Evolutionary conservation across 805 yeast species (phyloP).

Genomic region (Blastobotrys americana): DNA sequence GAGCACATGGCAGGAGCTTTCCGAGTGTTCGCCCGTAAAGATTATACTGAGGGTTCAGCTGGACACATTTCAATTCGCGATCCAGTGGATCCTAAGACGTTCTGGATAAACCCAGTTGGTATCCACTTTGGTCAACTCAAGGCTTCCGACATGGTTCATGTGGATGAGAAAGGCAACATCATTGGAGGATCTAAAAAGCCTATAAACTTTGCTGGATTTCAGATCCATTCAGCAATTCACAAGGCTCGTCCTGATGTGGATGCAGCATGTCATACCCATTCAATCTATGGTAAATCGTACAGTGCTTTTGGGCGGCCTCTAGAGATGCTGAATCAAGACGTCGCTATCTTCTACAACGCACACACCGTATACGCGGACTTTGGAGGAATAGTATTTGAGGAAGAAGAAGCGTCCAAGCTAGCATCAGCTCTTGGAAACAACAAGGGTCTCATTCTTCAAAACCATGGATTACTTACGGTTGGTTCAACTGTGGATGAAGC

Average conservation of each 20-base stretch:
- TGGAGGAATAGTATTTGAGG: conserved; percentile 73
- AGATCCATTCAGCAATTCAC: conserved; percentile 62
- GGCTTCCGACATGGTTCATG: conserved; percentile 57
- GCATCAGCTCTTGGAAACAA: conserved; percentile 57
- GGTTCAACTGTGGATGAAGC: conserved; percentile 71
- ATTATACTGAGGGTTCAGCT: conserved; percentile 69
- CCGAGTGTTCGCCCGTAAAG: conserved; percentile 72
- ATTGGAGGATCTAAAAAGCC: conserved; percentile 52
- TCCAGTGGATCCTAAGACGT: conserved; percentile 70
- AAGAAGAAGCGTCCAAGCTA: conserved; percentile 53
- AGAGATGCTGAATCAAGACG: conserved; percentile 79
- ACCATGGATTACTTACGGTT: conserved; percentile 67
- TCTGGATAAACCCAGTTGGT: conserved; percentile 89
- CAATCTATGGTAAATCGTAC: conserved; percentile 57
- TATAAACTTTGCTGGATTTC: conserved; percentile 63
- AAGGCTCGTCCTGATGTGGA: conserved; percentile 61
- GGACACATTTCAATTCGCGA: conserved; percentile 85
- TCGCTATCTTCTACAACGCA: conserved; percentile 54
- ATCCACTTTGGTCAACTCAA: conserved; percentile 58
- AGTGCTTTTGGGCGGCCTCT: conserved; percentile 58
- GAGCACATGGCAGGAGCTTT: conserved; percentile 84
- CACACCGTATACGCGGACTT: conserved; percentile 62
- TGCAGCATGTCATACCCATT: conserved; percentile 69
- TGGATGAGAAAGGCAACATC: conserved; percentile 54
- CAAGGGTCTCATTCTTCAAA: conserved; percentile 53